phyloP scores from a whole-genome alignment of 371 early-diverging fungal genomes.

The Nematocida displodere region DNA sequence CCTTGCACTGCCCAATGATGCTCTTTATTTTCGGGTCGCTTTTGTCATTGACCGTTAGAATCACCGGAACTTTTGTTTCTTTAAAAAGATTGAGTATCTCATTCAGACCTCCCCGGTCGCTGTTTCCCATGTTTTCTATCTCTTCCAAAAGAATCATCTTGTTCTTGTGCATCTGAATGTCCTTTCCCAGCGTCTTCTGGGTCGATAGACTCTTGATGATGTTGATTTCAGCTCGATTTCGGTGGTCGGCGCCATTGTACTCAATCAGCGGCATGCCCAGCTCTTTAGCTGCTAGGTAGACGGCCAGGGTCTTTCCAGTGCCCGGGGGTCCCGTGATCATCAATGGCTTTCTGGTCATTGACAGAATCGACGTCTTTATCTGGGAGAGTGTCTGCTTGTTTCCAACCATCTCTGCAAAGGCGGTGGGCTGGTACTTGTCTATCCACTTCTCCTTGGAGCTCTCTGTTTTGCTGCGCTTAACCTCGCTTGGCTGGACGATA shows the following conservation, averaged over 20 bases:
- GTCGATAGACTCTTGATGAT: conserved; percentile 60
- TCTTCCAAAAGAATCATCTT: conserved; percentile 93
- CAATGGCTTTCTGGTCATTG: conserved; percentile 68
- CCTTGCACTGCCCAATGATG: conserved; percentile 77
- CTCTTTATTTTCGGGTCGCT: conserved; percentile 78
- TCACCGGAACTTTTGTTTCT: conserved; percentile 82
- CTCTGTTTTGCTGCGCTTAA: conserved; percentile 52
- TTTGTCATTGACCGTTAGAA: conserved; percentile 97
- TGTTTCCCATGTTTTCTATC: conserved; percentile 92
- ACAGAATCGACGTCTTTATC: conserved; percentile 71
- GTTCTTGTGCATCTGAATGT: conserved; percentile 14
- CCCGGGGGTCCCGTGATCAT: conserved; percentile 93
- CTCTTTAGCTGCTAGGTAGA: conserved; percentile 74
- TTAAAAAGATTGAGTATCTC: conserved; percentile 84
- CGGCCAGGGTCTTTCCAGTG: conserved; percentile 94
- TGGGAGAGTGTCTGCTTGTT: conserved; percentile 72
- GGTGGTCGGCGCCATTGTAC: conserved; percentile 94
- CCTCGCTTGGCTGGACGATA: conserved; percentile 19
- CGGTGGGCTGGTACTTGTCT: conserved; percentile 83
- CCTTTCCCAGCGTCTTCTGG: conserved; percentile 28
- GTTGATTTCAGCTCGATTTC: conserved; percentile 72
- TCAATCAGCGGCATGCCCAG: conserved; percentile 80
- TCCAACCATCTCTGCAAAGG: conserved; percentile 77
- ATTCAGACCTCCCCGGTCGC: conserved; percentile 86
- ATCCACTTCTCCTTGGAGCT: conserved; percentile 70